Conservation (phyloP, 768 basidiomycete genomes). For the Leucosporidium creatinivorum region DNA sequence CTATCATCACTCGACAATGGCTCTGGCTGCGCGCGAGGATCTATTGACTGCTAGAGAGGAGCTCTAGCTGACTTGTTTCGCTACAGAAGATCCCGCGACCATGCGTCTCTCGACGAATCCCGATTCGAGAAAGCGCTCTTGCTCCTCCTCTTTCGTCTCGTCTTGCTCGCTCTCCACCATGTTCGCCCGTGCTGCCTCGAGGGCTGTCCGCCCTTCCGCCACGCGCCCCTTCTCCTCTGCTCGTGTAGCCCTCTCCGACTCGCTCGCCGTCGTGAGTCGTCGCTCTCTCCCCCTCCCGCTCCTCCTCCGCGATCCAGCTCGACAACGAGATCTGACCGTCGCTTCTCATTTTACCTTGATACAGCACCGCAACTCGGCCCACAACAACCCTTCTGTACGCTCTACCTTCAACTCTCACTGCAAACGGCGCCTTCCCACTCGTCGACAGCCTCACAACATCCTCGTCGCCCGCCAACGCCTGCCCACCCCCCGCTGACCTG, state of each 20-base stretch:
- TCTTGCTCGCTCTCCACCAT: neutral
- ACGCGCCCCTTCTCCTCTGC: neutral
- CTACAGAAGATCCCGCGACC: too few species aligned
- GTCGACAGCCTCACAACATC: neutral
- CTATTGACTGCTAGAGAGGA: too few species aligned
- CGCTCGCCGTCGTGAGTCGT: neutral
- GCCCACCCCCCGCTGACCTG: neutral
- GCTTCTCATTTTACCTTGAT: neutral
- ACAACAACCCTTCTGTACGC: conserved; percentile 83
- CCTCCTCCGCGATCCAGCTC: neutral
- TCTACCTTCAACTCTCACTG: neutral
- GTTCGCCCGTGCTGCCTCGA: neutral
- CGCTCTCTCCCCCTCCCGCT: neutral
- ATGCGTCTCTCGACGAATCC: too few species aligned
- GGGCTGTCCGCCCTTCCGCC: too few species aligned
- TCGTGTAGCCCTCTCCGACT: neutral
- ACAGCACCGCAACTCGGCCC: conserved; percentile 90
- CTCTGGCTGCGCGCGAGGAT: too few species aligned
- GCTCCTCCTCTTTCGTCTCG: too few species aligned
- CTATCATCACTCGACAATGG: too few species aligned
- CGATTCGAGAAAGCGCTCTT: too few species aligned
- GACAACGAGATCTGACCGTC: too few species aligned
- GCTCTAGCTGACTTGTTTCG: too few species aligned
- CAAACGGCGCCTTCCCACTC: neutral
- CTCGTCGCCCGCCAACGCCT: neutral